Base-by-base conservation (phyloP, 1,284 basidiomycete genomes). In the Cronartium quercuum region DNA sequence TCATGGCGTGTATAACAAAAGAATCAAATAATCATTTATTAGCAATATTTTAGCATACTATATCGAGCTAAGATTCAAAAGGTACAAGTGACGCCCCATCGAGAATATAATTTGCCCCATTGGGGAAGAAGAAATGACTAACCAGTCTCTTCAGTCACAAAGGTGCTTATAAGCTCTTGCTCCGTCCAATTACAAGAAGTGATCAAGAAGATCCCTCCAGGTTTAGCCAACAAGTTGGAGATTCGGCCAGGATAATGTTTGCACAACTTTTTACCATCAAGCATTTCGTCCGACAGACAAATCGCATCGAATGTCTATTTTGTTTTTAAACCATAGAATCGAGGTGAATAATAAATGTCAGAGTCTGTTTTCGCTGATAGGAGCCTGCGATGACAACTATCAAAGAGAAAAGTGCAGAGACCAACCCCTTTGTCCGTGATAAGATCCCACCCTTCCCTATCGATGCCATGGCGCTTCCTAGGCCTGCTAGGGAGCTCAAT, bases 101-200 rank as follows among this genome's bases (percentile, higher is more conserved):
- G 42, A 47, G 42, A 47, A 12, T 6, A 51, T 18, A 51, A 10
- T 21, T 51, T 12, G 13, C 29, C 35, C 10, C 6, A 21, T 24
- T 42, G 15, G 13, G 35, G 44, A 57, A 42, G 10, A 18, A 38
- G 68, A 37, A 21, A 1, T 12, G 2, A 73, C 63, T 38, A 2
- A 66, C 69, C 69, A 10, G 42, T 73, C 9, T 58, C 29, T 1
- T 42, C 37, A 29, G 24, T 29, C 6, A 65, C 69, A 42, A 73
- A 73, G 13, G 42, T 64, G 2, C 40, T 9, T 9, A 73, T 65
- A 0, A 73, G 51, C 34, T 73, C 69, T 4, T 73, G 62, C 42
- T 66, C 62, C 13, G 69, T 73, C 69, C 69, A 73, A 63, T 73
- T 73, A 24, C 69, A 73, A 34, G 69, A 73, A 6, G 69, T 73